A percentile compares a stretch with the other conserved stretches of the same genome.
These are phyloP conservation scores for Gynandropsis gynandra DNA, from an alignment of 345 rosid species.

Conservation along the genomic window DNA sequence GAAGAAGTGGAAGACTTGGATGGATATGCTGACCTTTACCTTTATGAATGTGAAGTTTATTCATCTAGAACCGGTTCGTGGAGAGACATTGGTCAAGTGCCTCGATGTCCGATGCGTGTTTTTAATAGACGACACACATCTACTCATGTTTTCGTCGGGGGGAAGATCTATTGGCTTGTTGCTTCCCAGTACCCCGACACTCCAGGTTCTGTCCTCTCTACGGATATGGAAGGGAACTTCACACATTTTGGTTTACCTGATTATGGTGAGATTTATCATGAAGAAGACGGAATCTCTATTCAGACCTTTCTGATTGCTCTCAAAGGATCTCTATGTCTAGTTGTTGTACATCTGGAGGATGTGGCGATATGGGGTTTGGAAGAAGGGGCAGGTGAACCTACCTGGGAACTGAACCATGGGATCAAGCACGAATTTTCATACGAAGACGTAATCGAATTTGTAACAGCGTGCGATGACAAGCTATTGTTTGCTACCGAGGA, in stretches of 20 bases:
- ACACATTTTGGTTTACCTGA: background rate
- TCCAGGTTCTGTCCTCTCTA: constrained; percentile 7
- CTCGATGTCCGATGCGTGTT: constrained; percentile 20
- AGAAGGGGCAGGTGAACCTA: background rate
- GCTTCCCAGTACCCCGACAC: constrained; percentile 5
- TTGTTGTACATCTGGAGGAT: constrained; percentile 5
- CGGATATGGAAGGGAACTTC: constrained; percentile 15
- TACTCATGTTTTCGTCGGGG: constrained; percentile 19
- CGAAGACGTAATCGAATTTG: constrained; percentile 7
- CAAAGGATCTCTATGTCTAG: constrained; percentile 17
- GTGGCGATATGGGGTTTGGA: constrained; percentile 26
- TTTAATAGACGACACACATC: background rate
- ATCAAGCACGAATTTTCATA: background rate
- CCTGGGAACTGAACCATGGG: constrained; percentile 13
- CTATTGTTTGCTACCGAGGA: constrained; percentile 20
- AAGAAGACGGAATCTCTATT: background rate
- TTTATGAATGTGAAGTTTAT: constrained; percentile 27
- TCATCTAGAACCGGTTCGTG: constrained; percentile 30
- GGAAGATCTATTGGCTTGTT: constrained; percentile 29
- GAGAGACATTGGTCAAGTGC: constrained; percentile 28
- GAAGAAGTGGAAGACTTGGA: background rate
- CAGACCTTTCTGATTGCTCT: background rate
- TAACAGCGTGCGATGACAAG: constrained; percentile 9
- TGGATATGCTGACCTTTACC: background rate
- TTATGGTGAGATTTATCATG: background rate